Evolutionary conservation across 2,329 filamentous ascomycete species (phyloP).

Genomic region (Chrysoporthe puriensis): DNA sequence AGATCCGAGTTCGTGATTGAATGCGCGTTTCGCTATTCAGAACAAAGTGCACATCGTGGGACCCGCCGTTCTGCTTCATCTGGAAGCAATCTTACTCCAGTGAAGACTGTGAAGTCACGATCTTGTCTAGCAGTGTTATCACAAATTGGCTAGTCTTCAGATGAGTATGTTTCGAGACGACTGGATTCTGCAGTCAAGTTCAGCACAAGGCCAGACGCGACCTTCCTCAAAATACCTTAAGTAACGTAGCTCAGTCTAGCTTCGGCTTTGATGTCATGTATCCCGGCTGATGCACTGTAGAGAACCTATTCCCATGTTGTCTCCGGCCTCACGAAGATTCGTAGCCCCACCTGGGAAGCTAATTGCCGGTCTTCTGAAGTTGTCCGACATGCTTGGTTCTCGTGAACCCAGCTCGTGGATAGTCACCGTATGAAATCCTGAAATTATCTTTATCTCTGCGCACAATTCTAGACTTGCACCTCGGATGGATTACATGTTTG

Average conservation of each 20-base stretch:
- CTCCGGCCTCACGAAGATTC: neutral
- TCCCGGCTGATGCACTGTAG: neutral
- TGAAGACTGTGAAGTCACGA: neutral
- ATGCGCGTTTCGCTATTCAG: neutral
- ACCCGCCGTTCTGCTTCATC: neutral
- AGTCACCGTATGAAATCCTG: too few relatives aligned
- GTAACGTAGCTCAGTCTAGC: neutral
- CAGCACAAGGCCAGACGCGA: neutral
- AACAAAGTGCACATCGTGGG: neutral
- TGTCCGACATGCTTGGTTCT: neutral
- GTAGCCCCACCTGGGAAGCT: neutral
- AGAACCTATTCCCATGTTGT: neutral
- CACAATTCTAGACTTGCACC: too few relatives aligned
- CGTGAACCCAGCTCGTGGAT: neutral
- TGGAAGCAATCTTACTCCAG: neutral
- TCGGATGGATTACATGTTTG: too few relatives aligned
- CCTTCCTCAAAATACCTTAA: neutral
- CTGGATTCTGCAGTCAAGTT: neutral
- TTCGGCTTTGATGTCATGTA: neutral
- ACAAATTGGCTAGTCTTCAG: neutral
- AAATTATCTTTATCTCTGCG: too few relatives aligned
- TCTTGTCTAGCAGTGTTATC: neutral
- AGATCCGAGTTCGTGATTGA: neutral
- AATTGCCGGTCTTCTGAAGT: neutral
- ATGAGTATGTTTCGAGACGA: neutral